Percentiles rank a stretch among this genome's conserved stretches.
Evolutionary conservation across 2,329 filamentous ascomycete species (phyloP).

Genomic region (Ophiostoma montium): DNA sequence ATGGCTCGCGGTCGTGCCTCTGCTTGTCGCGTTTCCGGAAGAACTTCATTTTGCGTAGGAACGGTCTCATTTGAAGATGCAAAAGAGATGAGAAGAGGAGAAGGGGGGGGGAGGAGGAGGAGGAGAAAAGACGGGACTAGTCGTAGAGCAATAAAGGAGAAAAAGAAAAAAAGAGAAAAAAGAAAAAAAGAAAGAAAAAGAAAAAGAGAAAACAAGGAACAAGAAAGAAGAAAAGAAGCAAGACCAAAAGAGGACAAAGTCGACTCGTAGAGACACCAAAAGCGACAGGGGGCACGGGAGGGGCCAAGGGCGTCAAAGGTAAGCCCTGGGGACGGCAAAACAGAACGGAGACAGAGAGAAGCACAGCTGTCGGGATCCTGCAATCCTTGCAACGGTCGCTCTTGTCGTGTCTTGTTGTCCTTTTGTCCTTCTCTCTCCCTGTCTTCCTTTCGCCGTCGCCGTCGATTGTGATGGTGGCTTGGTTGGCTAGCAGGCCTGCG

Average conservation of each 20-base stretch:
- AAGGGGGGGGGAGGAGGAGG: not conserved
- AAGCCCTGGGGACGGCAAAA: no score
- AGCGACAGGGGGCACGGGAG: not conserved
- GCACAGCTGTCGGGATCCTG: no score
- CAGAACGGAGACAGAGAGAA: no score
- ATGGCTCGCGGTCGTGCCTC: constrained; percentile 13
- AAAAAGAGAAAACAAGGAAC: not conserved
- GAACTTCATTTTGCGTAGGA: constrained; percentile 19
- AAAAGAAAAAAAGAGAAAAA: not conserved
- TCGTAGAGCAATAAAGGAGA: no score
- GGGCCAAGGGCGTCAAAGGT: no score
- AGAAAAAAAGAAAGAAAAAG: not conserved
- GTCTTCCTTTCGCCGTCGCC: no score
- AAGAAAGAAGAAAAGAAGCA: not conserved
- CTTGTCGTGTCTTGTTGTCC: no score
- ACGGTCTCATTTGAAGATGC: constrained; percentile 4
- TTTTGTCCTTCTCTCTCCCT: no score
- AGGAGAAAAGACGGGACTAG: not conserved
- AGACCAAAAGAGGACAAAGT: not conserved
- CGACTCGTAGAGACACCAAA: not conserved
- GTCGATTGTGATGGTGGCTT: no score
- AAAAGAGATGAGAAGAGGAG: not conserved
- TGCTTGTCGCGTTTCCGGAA: constrained; percentile 23
- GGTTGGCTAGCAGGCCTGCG: no score
- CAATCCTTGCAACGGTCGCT: no score